Evolutionary conservation across 768 basidiomycete species (phyloP), one percentile per base, ranked within the genome.

Genomic region (Botryobasidium botryosum): DNA sequence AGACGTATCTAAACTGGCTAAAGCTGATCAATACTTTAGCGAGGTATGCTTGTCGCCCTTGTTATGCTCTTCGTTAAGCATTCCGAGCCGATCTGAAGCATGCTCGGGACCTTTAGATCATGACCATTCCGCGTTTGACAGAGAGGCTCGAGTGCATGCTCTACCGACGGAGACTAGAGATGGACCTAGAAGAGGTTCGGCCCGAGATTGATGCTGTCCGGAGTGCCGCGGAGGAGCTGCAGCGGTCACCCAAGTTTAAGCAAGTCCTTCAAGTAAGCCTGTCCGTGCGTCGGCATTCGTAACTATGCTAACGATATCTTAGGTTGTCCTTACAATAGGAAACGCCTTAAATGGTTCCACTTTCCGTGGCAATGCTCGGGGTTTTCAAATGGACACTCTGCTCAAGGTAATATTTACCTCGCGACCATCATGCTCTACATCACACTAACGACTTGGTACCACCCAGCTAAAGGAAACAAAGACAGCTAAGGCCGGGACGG

Each of bases 371-470:
- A 71, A 74, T 27, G 90, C 90, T 12, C 65, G 63, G 3, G 91
- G 90, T 1, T 92, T 96, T 62, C 80, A 78, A 52, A 63, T 96
- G 21, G 80, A 84, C 44, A 74, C 80, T 0, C 60, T 96, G 21
- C 58, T 77, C 20, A 88, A 91, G 77, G 88, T 87, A n/a, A n/a
- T n/a, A n/a, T n/a, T n/a, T n/a, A n/a, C n/a, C n/a, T n/a, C n/a
- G n/a, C n/a, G n/a, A n/a, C n/a, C n/a, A n/a, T n/a, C n/a, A n/a
- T n/a, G n/a, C n/a, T n/a, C n/a, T n/a, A n/a, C n/a, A n/a, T n/a
- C n/a, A n/a, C n/a, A n/a, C n/a, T n/a, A n/a, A n/a, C n/a, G n/a
- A n/a, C n/a, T n/a, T n/a, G n/a, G n/a, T n/a, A n/a, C n/a, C n/a
- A n/a, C n/a, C 32, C 1, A 42, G 46, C n/a, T 31, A 43, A 35